A percentile compares a stretch with the other conserved stretches of the same genome.
Evolutionary conservation across 345 rosid genomes (phyloP).

Genomic region (rapeseed (Brassica napus)): Da-Ae NC_063446.1:39844501-39845000

Average conservation of each 20-base stretch:
- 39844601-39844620: constrained; percentile 88
- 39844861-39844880: constrained; percentile 92
- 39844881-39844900: constrained; percentile 71
- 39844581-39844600: constrained; percentile 88
- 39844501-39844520: constrained; percentile 43
- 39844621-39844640: constrained; percentile 84
- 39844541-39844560: constrained; percentile 87
- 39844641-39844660: constrained; percentile 22
- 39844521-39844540: constrained; percentile 75
- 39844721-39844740: background rate
- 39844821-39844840: constrained; percentile 78
- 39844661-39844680: constrained; percentile 20
- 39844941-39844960: background rate
- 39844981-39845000: constrained; percentile 68
- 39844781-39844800: background rate
- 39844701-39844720: background rate
- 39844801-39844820: constrained; percentile 56
- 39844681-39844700: background rate
- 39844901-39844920: constrained; percentile 24
- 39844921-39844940: constrained; percentile 19
- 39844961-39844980: constrained; percentile 70
- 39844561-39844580: constrained; percentile 85
- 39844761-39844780: constrained; percentile 3
- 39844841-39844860: constrained; percentile 74
- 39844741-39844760: background rate